Evolutionary conservation across 2,329 filamentous ascomycete genomes (phyloP), one percentile per base, ranked within the genome.

Genomic region (Penicillium vulpinum): DNA sequence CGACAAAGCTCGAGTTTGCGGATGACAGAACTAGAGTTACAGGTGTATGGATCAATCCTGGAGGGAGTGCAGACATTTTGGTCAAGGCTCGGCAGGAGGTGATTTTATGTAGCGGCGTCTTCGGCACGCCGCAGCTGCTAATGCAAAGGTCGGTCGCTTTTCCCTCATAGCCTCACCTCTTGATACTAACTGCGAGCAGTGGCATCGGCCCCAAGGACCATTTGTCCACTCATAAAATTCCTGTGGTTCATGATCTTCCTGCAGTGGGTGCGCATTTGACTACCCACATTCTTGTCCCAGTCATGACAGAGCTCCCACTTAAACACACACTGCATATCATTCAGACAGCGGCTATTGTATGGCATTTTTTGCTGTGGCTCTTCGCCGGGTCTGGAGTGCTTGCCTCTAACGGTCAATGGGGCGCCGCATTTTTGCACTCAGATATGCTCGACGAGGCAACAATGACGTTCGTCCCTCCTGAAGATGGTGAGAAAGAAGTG

Each of bases 261-360:
- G 40, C 50, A 16, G 40, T 52, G 22, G 50, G 50, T 35, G 41
- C 40, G 8, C n/a, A 52, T 38, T n/a, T 52, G 15, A 26, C 31
- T 9, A 52, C 50, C 21, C 50, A 52, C 16, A 16, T 52, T 11
- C 50, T 45, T 26, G 50, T 45, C 15, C 50, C 50, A 18, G 50
- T 52, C 6, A 52, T 52, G 50, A 29, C 50, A 24, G 39, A 52
- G 31, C 50, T 52, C 13, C 50, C 40, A 36, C 39, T 24, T 6
- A 52, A 45, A n/a, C 40, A 52, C 22, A 52, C 50, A 15, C 22
- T 52, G 22, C 50, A 52, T 35, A 52, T 52, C 13, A 45, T 52
- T 18, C 29, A 52, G n/a, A 52, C 50, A 2, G 50, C n/a, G n/a
- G 50, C 50, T 33, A 52, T 52, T 11, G 2, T 52, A 7, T 52